Percentiles rank a stretch among this genome's conserved stretches.
These are phyloP conservation scores for Fimicolochytrium jonesii DNA, from an alignment of 192 early-diverging fungal species.

Conservation along the genomic window DNA sequence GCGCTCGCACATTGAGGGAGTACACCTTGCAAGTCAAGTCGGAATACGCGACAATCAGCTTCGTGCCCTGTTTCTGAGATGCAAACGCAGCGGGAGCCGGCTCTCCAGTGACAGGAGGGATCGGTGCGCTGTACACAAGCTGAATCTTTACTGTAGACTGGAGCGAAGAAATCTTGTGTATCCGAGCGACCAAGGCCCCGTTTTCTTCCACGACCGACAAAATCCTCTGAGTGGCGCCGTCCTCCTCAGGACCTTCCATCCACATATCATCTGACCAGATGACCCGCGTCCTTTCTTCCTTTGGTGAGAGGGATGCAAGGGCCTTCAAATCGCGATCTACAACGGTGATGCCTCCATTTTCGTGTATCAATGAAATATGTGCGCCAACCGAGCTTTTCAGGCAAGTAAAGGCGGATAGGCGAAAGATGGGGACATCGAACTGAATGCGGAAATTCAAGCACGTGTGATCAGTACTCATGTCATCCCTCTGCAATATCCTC, in stretches of 20 bases:
- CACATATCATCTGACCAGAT: constrained; percentile 3
- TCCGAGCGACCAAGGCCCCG: neutral
- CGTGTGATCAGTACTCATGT: neutral
- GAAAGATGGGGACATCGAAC: neutral
- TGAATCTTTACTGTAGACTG: too few relatives aligned
- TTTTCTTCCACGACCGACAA: neutral
- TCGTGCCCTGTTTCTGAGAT: neutral
- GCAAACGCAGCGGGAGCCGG: constrained; percentile 8
- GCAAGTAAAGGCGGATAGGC: neutral
- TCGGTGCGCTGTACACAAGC: neutral
- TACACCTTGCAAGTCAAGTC: neutral
- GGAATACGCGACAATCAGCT: constrained; percentile 5
- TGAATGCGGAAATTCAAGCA: neutral
- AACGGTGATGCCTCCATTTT: constrained; percentile 3
- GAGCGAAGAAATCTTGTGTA: too few relatives aligned
- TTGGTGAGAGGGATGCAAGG: neutral
- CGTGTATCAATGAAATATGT: neutral
- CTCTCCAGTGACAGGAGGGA: neutral
- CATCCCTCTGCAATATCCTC: neutral
- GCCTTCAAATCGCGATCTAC: neutral
- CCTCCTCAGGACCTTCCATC: neutral
- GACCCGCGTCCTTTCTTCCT: neutral
- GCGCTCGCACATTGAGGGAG: too few relatives aligned
- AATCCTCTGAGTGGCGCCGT: neutral
- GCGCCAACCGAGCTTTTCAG: neutral